These are phyloP conservation scores for Rehmannia glutinosa DNA, from an alignment of 257 asterid genomes.

Conservation along the genomic window DNA sequence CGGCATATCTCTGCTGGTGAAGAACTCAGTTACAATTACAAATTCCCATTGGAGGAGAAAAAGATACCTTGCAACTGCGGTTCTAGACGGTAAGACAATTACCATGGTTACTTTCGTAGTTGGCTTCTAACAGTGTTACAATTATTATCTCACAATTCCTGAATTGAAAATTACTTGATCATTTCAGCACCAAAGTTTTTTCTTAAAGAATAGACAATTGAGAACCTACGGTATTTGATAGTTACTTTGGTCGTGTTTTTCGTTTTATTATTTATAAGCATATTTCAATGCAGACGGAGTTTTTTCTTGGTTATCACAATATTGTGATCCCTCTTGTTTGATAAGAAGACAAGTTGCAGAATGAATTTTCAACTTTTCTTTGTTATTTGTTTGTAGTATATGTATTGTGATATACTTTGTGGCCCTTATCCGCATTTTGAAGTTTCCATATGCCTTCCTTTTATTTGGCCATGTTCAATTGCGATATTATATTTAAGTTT, in stretches of 20 bases:
- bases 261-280: background rate
- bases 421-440: background rate
- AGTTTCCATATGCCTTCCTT: background rate
- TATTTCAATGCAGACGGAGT: background rate
- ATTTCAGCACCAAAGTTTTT: background rate
- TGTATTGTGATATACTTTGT: background rate
- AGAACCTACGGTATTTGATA: background rate
- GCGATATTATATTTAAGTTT: background rate
- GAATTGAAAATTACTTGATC: background rate
- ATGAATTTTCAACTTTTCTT: slow-evolving; percentile 7
- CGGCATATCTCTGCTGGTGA: slow-evolving; percentile 92
- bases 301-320: background rate
- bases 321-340: background rate
- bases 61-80: slow-evolving; percentile 98
- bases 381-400: background rate
- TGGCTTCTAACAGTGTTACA: background rate
- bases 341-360: background rate
- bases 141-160: background rate
- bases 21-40: slow-evolving; percentile 93
- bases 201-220: background rate
- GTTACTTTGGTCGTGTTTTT: background rate
- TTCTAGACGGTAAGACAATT: slow-evolving; percentile 63
- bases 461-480: background rate
- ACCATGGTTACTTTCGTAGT: background rate
- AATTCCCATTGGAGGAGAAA: slow-evolving; percentile 94